phyloP scores from a whole-genome alignment of 495 filamentous ascomycete species.

The Penicillium goetzii region DNA sequence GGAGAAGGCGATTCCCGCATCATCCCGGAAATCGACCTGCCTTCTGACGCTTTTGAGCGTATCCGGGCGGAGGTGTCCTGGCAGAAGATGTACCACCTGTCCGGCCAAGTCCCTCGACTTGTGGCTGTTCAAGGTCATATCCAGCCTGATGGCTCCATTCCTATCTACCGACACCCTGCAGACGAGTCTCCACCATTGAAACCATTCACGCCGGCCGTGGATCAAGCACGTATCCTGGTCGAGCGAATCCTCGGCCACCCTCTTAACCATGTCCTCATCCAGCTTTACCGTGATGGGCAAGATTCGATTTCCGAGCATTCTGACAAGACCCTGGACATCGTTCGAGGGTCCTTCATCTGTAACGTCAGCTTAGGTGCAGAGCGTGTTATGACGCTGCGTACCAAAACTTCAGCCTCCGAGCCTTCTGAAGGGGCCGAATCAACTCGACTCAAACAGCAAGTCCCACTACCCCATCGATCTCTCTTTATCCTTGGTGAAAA shows the following conservation, averaged over 20 bases:
- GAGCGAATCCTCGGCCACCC: slow-evolving; percentile 75
- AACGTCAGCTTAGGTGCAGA: slow-evolving; percentile 93
- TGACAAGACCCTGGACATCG: slow-evolving; percentile 95
- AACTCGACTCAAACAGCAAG: slow-evolving; percentile 61
- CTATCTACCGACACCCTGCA: slow-evolving; percentile 91
- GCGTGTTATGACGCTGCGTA: slow-evolving; percentile 86
- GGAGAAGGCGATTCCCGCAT: slow-evolving; percentile 83
- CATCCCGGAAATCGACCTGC: slow-evolving; percentile 64
- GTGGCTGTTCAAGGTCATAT: slow-evolving; percentile 85
- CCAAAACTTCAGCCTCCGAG: slow-evolving; percentile 62
- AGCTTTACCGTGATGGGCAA: slow-evolving; percentile 87
- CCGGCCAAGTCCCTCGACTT: slow-evolving; percentile 90
- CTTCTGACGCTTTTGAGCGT: slow-evolving; percentile 66
- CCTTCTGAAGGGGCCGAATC: slow-evolving; percentile 22
- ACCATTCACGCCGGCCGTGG: slow-evolving; percentile 73
- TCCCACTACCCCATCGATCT: slow-evolving; percentile 83
- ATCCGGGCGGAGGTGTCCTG: slow-evolving; percentile 78
- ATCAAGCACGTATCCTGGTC: slow-evolving; percentile 65
- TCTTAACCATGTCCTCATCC: slow-evolving; percentile 91
- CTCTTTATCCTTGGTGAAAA: slow-evolving; percentile 79
- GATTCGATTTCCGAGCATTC: slow-evolving; percentile 97
- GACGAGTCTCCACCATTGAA: slow-evolving; percentile 84
- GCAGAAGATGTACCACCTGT: slow-evolving; percentile 91
- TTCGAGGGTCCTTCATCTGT: slow-evolving; percentile 76
- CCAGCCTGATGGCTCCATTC: slow-evolving; percentile 72